phyloP scores from a whole-genome alignment of 2,329 filamentous ascomycete species.

The Pseudogymnoascus sp. region DNA sequence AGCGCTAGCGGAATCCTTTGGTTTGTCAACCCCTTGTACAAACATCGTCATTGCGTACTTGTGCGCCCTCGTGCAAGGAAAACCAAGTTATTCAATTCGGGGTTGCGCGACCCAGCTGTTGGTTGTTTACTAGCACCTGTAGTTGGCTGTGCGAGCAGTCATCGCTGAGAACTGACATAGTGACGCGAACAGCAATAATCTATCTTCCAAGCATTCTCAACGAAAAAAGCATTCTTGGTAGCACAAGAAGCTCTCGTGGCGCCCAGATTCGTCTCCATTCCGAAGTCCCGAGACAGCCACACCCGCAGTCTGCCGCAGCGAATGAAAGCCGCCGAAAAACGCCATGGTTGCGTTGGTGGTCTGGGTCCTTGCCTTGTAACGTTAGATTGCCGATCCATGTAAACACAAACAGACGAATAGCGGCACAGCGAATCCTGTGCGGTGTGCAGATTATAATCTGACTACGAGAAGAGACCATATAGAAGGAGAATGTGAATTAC shows the following conservation, averaged over 20 bases:
- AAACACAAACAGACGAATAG: background rate
- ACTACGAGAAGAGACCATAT: background rate
- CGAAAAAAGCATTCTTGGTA: background rate
- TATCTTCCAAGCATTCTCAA: background rate
- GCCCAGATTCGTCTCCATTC: background rate
- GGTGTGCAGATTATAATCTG: background rate
- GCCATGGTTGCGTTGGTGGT: background rate
- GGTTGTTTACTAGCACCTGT: background rate
- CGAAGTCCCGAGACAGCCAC: background rate
- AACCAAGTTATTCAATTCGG: background rate
- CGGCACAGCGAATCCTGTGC: background rate
- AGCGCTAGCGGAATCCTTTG: background rate
- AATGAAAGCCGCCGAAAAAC: background rate
- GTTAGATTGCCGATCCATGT: constrained; percentile 5
- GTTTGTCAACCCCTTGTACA: background rate
- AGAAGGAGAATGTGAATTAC: background rate
- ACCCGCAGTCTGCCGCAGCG: background rate
- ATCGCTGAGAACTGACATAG: background rate
- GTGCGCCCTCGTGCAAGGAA: background rate
- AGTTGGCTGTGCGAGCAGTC: background rate
- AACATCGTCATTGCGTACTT: background rate
- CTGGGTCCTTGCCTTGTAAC: background rate
- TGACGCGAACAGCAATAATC: background rate
- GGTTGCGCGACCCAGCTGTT: background rate
- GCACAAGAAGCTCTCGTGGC: background rate